These are phyloP conservation scores for Flagelloscypha sp. DNA, from an alignment of 768 basidiomycete genomes.

Conservation along the genomic window DNA sequence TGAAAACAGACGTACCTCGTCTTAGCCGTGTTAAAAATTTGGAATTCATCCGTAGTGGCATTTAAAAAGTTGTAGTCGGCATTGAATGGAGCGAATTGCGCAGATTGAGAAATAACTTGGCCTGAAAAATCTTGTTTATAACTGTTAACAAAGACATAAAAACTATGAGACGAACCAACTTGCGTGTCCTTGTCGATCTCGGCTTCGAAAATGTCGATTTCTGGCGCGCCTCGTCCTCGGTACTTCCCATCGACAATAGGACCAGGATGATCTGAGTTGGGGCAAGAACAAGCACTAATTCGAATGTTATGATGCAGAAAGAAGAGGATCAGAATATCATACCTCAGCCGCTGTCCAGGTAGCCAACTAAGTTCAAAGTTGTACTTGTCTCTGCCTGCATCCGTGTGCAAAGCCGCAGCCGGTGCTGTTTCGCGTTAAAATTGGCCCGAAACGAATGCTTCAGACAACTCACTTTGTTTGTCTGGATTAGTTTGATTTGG, in stretches of 20 bases:
- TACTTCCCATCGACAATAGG: constrained; percentile 25
- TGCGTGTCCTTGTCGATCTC: constrained; percentile 47
- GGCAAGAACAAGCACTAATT: constrained; percentile 67
- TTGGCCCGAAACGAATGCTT: too few relatives aligned
- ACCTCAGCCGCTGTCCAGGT: constrained; percentile 72
- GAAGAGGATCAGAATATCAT: constrained; percentile 15
- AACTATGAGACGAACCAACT: too few relatives aligned
- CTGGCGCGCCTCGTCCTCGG: constrained; percentile 64
- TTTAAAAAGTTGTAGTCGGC: constrained; percentile 33
- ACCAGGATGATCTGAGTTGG: constrained; percentile 71
- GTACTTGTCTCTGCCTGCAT: constrained; percentile 38
- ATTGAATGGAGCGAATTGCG: constrained; percentile 56
- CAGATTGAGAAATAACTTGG: constrained; percentile 64
- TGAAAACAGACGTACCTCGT: too few relatives aligned
- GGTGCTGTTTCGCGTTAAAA: constrained; percentile 43
- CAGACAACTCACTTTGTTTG: too few relatives aligned
- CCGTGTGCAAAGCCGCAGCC: constrained; percentile 47
- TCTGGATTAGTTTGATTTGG: constrained; percentile 62
- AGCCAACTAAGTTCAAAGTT: constrained; percentile 65
- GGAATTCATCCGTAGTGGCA: constrained; percentile 22
- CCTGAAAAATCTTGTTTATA: too few relatives aligned
- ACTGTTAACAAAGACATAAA: too few relatives aligned
- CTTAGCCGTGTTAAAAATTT: constrained; percentile 21
- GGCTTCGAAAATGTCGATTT: constrained; percentile 79
- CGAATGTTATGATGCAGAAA: background rate